Base-by-base conservation (phyloP, 179 eudicot genomes). In the Corrigiola litoralis region DNA sequence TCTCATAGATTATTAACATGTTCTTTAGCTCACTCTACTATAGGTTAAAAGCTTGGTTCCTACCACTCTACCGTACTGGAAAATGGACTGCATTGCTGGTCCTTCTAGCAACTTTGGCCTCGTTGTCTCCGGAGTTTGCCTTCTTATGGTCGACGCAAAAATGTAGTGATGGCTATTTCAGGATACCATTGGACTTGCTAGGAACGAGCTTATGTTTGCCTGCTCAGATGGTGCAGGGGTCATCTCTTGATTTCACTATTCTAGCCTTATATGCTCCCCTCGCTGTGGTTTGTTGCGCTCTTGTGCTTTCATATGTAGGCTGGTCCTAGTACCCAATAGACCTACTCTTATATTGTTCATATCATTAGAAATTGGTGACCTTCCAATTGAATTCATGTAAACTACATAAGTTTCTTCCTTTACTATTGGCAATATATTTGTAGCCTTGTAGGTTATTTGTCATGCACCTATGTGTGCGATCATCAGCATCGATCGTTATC, bases 171-270 rank as follows among this genome's bases (percentile, higher is more conserved):
- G 75, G 79, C 5, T 65, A 58, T 28, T 52, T 75, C 46, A 75
- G 56, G 59, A 56, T 75, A 21, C 75, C 75, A 34, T 24, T 75
- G 67, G 79, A 75, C 48, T 36, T 75, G 11, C 75, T 75, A 27
- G 75, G 71, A 47, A 67, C 58, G 44, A 75, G 42, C 20, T 23
- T 75, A 51, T 75, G 75, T 47, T 70, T 75, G 38, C 79, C 79
- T 45, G 68, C 59, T 6, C 63, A 65, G 10, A 41, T 70, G 48
- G 63, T 70, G 7, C 59, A 65, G 41, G 69, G 69, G 50, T 62
- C 68, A 38, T 56, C 66, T 6, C 53, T 68, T 5, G 75, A 65
- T 65, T 50, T 58, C 29, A 62, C 65, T 54, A 31, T 75, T 33
- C 79, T 75, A 2, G 63, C 70, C 4, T 6, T 65, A 6, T 52